Evolutionary conservation across 2,329 filamentous ascomycete genomes (phyloP), one percentile per base, ranked within the genome.

Genomic region (Apiospora malaysiana): DNA sequence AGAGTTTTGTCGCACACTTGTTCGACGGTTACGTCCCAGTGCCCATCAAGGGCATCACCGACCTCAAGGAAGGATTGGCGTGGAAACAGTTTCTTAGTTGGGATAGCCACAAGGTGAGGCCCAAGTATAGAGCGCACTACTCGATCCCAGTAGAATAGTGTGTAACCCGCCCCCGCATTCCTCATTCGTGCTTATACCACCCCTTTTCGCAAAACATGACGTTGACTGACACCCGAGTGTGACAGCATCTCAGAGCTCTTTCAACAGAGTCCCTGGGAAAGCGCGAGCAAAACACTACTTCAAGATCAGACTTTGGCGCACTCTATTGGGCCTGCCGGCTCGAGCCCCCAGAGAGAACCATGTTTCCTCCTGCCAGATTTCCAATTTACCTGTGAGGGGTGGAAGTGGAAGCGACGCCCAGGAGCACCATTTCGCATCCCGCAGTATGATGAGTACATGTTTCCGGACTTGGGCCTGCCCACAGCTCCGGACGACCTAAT

Each of bases 11-110:
- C n/a, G 76, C 51, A 59, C 51, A 76, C n/a, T 73, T 80, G 1
- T 82, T 81, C 70, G 77, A 79, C 9, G 79, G 79, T 12, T 81
- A 79, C 78, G 63, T 77, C 6, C 80, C 79, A 0, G 76, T 80
- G 5, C 78, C 79, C 3, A 72, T 80, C 23, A 72, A 72, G 51
- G 69, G 73, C 12, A 37, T 71, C 18, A 32, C 59, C 2, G 68
- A 68, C n/a, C 66, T 75, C 12, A 68, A 68, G 51, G 63, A 69
- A 23, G 65, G 80, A 1, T 51, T 82, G 23, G 77, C 78, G 8
- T 81, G 80, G 80, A 74, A 72, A 42, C 79, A 81, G 73, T 70
- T 73, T 47, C 73, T 82, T 23, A 78, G 70, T 45, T 80, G 78
- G 78, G 79, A 81, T 47, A 68, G 72, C 49, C 80, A 81, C 69